A percentile compares a stretch with the other conserved stretches of the same genome.
Evolutionary conservation across 805 yeast species (phyloP).

Genomic region (Candida methanosorbosa): DNA sequence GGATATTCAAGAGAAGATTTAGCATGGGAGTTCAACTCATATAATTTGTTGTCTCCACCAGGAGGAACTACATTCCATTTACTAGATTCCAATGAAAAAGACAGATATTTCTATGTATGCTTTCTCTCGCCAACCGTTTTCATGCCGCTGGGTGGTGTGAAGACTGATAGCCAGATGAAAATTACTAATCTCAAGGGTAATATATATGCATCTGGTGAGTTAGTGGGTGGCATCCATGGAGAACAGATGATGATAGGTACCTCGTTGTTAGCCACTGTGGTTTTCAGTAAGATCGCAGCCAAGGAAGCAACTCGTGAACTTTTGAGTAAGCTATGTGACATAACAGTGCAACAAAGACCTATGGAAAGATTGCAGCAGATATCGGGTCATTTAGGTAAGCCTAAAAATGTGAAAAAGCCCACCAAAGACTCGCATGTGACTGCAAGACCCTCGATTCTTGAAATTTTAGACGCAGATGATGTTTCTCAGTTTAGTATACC

Average conservation of each 20-base stretch:
- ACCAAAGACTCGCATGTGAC: conserved; percentile 3
- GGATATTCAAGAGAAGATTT: neutral
- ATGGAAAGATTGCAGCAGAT: conserved; percentile 4
- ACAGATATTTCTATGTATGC: neutral
- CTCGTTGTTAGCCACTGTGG: conserved; percentile 50
- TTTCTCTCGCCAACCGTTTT: conserved; percentile 7
- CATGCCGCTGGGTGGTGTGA: conserved; percentile 50
- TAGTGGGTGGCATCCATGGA: conserved; percentile 65
- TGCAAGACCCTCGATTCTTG: no score
- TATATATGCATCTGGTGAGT: conserved; percentile 57
- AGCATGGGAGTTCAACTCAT: neutral
- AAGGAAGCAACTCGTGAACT: conserved; percentile 23
- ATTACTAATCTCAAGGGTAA: conserved; percentile 26
- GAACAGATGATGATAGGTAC: conserved; percentile 53
- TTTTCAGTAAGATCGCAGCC: conserved; percentile 48
- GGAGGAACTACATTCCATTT: neutral
- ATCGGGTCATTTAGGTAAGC: conserved; percentile 4
- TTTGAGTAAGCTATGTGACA: conserved; percentile 8
- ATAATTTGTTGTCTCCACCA: neutral
- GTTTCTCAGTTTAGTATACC: conserved; percentile 31
- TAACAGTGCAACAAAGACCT: neutral
- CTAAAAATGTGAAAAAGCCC: no score
- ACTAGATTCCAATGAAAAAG: neutral
- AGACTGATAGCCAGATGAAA: conserved; percentile 31
- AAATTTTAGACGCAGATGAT: conserved; percentile 6